Conservation (phyloP, 2,329 filamentous ascomycete species). For the Arachnomyces sp. region DNA sequence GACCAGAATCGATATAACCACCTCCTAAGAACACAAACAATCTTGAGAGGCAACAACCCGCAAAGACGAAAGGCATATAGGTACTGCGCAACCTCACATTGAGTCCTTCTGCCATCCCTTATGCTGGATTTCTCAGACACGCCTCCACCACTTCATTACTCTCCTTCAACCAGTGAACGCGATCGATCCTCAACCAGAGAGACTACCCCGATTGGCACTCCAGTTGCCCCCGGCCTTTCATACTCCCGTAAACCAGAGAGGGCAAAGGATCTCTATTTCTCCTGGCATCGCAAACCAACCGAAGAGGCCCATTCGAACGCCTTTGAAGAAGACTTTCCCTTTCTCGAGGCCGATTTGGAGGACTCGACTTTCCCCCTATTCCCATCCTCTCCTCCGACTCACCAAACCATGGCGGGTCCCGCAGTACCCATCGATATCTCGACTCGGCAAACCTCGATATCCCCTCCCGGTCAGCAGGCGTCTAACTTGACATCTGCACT, state of each 20-base stretch:
- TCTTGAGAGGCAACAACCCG: constrained; percentile 3
- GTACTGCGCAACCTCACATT: constrained; percentile 26
- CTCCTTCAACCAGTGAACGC: constrained; percentile 39
- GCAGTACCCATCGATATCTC: constrained; percentile 54
- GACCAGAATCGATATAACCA: background rate
- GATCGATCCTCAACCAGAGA: constrained; percentile 45
- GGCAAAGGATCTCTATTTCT: constrained; percentile 33
- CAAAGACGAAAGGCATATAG: constrained; percentile 31
- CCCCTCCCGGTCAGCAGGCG: constrained; percentile 51
- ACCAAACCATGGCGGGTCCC: constrained; percentile 42
- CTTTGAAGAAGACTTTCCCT: constrained; percentile 26
- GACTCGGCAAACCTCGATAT: constrained; percentile 49
- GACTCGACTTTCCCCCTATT: constrained; percentile 34
- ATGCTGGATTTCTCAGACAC: constrained; percentile 48
- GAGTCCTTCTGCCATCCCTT: constrained; percentile 24
- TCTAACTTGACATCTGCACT: constrained; percentile 57
- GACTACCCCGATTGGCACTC: constrained; percentile 39
- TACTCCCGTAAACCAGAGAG: constrained; percentile 36
- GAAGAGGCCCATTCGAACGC: constrained; percentile 20
- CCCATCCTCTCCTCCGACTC: constrained; percentile 24
- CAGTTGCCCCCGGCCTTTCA: constrained; percentile 39
- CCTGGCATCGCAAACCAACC: constrained; percentile 37
- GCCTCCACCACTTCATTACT: constrained; percentile 45
- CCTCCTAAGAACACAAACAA: too few species aligned
- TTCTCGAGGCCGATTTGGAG: constrained; percentile 24